Evolutionary conservation across 495 filamentous ascomycete genomes (phyloP).

Genomic region (Trichoderma asperelloides): DNA sequence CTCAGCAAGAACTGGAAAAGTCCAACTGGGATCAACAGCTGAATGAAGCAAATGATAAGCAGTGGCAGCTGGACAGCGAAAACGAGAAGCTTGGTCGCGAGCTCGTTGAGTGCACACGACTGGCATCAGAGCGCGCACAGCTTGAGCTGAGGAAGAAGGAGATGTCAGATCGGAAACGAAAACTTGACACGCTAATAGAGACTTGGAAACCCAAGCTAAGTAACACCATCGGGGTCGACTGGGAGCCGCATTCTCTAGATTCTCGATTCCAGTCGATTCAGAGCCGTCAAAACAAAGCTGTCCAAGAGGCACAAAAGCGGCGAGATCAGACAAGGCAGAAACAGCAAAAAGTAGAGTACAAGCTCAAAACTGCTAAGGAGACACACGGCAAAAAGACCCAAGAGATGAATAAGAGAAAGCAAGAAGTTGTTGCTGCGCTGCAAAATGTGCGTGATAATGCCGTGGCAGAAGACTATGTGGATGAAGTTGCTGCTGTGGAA

Average conservation of each 20-base stretch:
- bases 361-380: conserved; percentile 54
- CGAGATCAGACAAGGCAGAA: conserved; percentile 64
- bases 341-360: conserved; percentile 68
- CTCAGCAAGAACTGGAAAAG: conserved; percentile 49
- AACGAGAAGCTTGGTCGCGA: conserved; percentile 61
- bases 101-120: conserved; percentile 67
- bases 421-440: conserved; percentile 33
- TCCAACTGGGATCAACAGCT: conserved; percentile 63
- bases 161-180: conserved; percentile 56
- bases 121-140: conserved; percentile 68
- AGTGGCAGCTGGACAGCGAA: conserved; percentile 60
- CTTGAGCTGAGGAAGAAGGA: conserved; percentile 73
- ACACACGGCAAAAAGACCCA: conserved; percentile 53
- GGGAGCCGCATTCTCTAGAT: conserved; percentile 64
- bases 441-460: conserved; percentile 22
- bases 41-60: conserved; percentile 48
- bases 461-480: conserved; percentile 31
- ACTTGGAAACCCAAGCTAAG: conserved; percentile 64
- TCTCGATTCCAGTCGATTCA: conserved; percentile 58
- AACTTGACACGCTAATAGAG: conserved; percentile 64
- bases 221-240: conserved; percentile 49
- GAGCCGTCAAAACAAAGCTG: conserved; percentile 41
- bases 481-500: conserved; percentile 41
- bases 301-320: conserved; percentile 52
- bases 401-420: conserved; percentile 52